These are phyloP conservation scores for Cadophora sp. DNA, from an alignment of 2,329 filamentous ascomycete species.

Conservation along the genomic window DNA sequence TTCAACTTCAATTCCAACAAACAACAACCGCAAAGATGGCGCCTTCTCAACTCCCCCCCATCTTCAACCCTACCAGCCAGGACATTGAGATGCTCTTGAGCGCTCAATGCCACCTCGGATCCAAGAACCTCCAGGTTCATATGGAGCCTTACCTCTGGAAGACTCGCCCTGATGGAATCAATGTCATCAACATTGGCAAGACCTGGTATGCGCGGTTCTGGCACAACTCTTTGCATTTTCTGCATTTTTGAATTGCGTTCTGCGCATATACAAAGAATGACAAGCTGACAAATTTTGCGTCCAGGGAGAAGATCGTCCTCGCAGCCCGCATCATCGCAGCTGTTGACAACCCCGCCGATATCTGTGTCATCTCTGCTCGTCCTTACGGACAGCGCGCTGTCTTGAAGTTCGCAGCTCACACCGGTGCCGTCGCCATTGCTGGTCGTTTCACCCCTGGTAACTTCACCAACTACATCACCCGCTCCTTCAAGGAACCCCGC, in stretches of 20 bases:
- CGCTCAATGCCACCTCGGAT: slow-evolving; percentile 94
- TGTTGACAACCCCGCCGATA: slow-evolving; percentile 99
- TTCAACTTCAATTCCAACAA: slow-evolving; percentile 31
- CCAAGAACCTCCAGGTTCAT: slow-evolving; percentile 94
- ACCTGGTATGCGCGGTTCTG: slow-evolving; percentile 75
- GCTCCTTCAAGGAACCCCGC: slow-evolving; percentile 99
- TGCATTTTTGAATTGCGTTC: background rate
- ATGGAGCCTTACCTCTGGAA: slow-evolving; percentile 97
- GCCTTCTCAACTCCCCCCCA: slow-evolving; percentile 88
- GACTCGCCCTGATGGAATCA: slow-evolving; percentile 97
- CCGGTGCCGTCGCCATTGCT: slow-evolving; percentile 95
- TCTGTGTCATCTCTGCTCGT: slow-evolving; percentile 99
- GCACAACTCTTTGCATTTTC: background rate
- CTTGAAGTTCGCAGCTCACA: slow-evolving; percentile 99
- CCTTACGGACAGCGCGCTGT: slow-evolving; percentile 99
- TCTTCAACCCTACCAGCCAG: slow-evolving; percentile 94
- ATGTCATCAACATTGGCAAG: slow-evolving; percentile 99
- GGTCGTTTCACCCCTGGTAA: slow-evolving; percentile 99
- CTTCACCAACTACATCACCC: slow-evolving; percentile 99
- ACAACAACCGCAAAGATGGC: slow-evolving; percentile 77
- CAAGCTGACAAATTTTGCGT: slow-evolving; percentile 37
- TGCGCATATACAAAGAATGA: background rate
- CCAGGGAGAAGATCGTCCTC: slow-evolving; percentile 99
- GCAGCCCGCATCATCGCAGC: slow-evolving; percentile 98
- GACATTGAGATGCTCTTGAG: slow-evolving; percentile 99